phyloP scores from a whole-genome alignment of 345 rosid genomes.

The Cardiospermum halicacabum region DNA sequence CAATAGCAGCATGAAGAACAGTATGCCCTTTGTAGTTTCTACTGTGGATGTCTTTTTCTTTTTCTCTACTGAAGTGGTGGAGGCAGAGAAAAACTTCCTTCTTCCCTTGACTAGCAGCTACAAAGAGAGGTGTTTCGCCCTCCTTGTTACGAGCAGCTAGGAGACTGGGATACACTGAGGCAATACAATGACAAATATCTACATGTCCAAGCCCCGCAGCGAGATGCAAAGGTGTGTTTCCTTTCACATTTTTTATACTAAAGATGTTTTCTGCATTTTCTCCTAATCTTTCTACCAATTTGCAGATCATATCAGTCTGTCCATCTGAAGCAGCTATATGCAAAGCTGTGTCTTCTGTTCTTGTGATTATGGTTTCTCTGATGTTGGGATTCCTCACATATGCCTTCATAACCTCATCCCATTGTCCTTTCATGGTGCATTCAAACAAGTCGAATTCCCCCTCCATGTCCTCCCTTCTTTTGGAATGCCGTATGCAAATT shows the following conservation, averaged over 20 bases:
- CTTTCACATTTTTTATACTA: constrained; percentile 12
- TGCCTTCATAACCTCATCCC: constrained; percentile 15
- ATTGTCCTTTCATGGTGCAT: constrained; percentile 15
- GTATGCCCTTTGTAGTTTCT: constrained; percentile 13
- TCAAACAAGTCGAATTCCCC: constrained; percentile 8
- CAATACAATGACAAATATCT: constrained; percentile 18
- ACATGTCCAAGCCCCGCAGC: constrained; percentile 23
- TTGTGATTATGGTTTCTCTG: constrained; percentile 7
- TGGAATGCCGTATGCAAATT: neutral
- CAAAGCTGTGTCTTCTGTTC: constrained; percentile 20
- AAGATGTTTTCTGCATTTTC: constrained; percentile 4
- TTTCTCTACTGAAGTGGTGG: neutral
- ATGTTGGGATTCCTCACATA: neutral
- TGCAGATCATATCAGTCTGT: neutral
- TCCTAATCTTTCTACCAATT: constrained; percentile 3
- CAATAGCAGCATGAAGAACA: constrained; percentile 29
- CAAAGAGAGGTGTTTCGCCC: constrained; percentile 22
- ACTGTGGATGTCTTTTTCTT: neutral
- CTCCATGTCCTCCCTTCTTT: neutral
- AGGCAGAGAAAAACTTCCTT: constrained; percentile 20
- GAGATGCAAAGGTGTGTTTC: constrained; percentile 23
- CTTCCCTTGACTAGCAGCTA: constrained; percentile 22
- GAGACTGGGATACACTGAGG: neutral
- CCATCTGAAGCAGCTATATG: constrained; percentile 21
- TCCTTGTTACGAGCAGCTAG: constrained; percentile 1